A percentile compares a stretch with the other conserved stretches of the same genome.
phyloP scores from a whole-genome alignment of 176 grass and related monocot species.

The Areca catechu region DNA sequence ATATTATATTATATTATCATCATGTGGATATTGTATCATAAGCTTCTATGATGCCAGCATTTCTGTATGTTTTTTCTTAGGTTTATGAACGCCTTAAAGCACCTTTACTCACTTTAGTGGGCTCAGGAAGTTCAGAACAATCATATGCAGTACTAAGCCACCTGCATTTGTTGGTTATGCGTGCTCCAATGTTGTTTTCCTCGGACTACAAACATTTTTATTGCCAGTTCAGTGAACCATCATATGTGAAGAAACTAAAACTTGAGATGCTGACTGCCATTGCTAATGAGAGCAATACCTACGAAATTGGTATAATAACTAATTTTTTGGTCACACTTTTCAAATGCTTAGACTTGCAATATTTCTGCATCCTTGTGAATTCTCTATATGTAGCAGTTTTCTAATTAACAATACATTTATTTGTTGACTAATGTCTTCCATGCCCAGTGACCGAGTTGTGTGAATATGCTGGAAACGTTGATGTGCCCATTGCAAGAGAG shows the following conservation, averaged over 20 bases:
- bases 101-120: constrained; percentile 94
- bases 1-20: too few relatives aligned
- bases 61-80: constrained; percentile 33
- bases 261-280: constrained; percentile 99
- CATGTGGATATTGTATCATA: too few relatives aligned
- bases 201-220: constrained; percentile 99
- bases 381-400: too few relatives aligned
- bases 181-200: constrained; percentile 95
- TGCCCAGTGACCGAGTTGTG: constrained; percentile 82
- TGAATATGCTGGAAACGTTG: constrained; percentile 99
- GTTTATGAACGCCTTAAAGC: constrained; percentile 98
- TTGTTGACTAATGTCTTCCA: too few relatives aligned
- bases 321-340: background rate
- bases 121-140: constrained; percentile 96
- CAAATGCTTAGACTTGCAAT: too few relatives aligned
- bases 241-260: constrained; percentile 98
- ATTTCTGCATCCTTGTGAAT: too few relatives aligned
- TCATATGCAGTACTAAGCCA: constrained; percentile 95
- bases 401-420: too few relatives aligned
- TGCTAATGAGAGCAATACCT: constrained; percentile 99
- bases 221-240: constrained; percentile 97
- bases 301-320: constrained; percentile 71
- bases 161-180: constrained; percentile 90
- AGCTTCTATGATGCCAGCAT: too few relatives aligned
- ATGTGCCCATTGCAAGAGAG: constrained; percentile 88